Evolutionary conservation across 495 filamentous ascomycete genomes (phyloP).

Genomic region (Neurospora africana): DNA sequence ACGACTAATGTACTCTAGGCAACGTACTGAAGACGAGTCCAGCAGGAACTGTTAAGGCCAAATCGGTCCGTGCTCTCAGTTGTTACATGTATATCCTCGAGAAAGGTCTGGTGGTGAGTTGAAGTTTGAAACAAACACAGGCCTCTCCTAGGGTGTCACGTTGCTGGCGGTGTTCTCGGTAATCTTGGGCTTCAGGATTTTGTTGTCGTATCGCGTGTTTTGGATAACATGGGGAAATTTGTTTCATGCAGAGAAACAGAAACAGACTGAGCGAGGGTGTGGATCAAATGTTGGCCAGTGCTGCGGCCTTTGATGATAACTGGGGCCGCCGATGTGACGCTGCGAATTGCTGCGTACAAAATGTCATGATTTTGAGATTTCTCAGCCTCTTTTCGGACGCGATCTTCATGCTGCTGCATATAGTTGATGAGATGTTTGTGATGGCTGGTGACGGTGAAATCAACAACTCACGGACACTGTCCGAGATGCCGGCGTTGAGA

Average conservation of each 20-base stretch:
- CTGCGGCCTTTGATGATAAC: not conserved
- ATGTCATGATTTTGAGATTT: not conserved
- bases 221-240: not conserved
- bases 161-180: not conserved
- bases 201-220: not conserved
- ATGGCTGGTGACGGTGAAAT: not conserved
- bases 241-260: not conserved
- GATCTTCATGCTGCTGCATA: not conserved
- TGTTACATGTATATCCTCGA: too few relatives aligned
- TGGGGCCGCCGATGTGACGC: not conserved
- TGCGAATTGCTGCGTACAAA: not conserved
- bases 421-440: not conserved
- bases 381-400: not conserved
- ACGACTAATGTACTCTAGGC: not conserved
- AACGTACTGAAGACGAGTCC: not conserved
- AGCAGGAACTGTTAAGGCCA: not conserved
- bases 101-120: too few relatives aligned
- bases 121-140: not conserved
- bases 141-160: not conserved
- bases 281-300: not conserved
- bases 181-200: not conserved
- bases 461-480: not conserved
- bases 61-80: not conserved
- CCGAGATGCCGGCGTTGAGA: not conserved
- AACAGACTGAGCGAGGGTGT: not conserved